A percentile compares a stretch with the other conserved stretches of the same genome.
These are phyloP conservation scores for Sarcocystis neurona DNA, from an alignment of 169 alveolate species.

Conservation along the genomic window DNA sequence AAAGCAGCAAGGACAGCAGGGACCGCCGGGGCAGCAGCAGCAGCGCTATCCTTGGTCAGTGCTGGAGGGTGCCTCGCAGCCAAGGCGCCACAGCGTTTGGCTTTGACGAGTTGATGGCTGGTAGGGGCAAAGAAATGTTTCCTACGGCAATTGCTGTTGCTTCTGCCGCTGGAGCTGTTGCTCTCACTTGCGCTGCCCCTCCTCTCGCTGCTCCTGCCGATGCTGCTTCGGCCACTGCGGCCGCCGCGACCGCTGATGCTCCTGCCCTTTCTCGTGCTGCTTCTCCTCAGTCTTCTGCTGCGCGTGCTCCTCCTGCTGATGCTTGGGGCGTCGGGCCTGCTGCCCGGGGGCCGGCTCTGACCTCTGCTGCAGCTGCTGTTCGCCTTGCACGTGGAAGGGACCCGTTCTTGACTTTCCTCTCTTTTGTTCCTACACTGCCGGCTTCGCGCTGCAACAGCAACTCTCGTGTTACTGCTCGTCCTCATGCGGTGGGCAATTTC, in stretches of 20 bases:
- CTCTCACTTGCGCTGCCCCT: neutral
- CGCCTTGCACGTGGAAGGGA: too few relatives aligned
- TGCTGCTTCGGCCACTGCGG: neutral
- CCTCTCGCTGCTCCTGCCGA: neutral
- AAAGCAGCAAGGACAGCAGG: neutral
- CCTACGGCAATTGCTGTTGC: neutral
- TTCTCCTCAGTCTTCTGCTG: constrained; percentile 16
- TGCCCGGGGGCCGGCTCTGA: neutral
- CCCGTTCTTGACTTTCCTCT: neutral
- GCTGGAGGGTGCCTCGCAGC: neutral
- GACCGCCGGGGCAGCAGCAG: constrained; percentile 53
- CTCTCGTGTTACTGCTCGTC: too few relatives aligned
- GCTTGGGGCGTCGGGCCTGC: neutral
- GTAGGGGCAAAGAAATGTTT: neutral
- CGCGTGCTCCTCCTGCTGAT: neutral
- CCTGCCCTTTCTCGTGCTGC: constrained; percentile 33
- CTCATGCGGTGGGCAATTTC: too few relatives aligned
- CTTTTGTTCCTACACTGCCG: neutral
- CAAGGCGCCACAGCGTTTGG: neutral
- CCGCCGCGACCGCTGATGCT: neutral
- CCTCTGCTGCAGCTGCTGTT: too few relatives aligned
- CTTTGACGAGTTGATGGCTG: neutral
- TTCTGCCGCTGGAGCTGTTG: constrained; percentile 12
- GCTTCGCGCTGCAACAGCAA: neutral
- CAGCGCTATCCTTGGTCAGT: constrained; percentile 27